Evolutionary conservation across 2,329 filamentous ascomycete genomes (phyloP), one percentile per base, ranked within the genome.

Genomic region (Paramyrothecium roridum): DNA sequence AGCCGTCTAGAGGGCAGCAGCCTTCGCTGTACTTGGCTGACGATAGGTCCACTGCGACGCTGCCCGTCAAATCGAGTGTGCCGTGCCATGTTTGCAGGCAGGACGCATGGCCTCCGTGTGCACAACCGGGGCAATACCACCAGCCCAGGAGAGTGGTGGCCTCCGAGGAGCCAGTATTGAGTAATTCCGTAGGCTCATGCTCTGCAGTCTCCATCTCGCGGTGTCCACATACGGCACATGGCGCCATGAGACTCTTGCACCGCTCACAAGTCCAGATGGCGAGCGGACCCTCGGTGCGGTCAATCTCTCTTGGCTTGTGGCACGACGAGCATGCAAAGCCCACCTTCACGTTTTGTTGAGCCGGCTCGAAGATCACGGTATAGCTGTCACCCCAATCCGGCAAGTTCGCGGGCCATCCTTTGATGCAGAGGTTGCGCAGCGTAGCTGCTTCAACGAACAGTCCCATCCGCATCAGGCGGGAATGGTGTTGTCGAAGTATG

Each of bases 121-220:
- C 78, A 61, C 85, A 88, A 13, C 80, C 81, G 1, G 81, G 79
- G 56, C 85, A 88, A 61, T 83, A 83, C 82, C 82, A 87, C 85
- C 85, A 88, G 2, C 77, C 77, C 0, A 71, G 65, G 6, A 74
- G 65, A 0, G 58, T 48, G 2, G 60, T 60, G 7, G 61, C 55
- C 4, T 60, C 57, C 2, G 55, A 52, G 2, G 67, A 60, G 2
- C 65, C 66, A n/a, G 66, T 62, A 2, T 61, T 58, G 3, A 67
- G 12, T 8, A 70, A 61, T 17, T 73, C 70, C 11, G 54, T 52
- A 1, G 72, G 70, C 1, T 74, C 61, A 26, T 73, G 67, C 2
- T 76, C 71, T 0, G 78, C 73, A 0, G 71, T 68, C 40, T 82
- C 73, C 2, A 71, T 70, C 47, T 84, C 78, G 17, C 81, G 73